phyloP scores from a whole-genome alignment of 106 monocot genomes.

The Dactylorhiza incarnata region DNA sequence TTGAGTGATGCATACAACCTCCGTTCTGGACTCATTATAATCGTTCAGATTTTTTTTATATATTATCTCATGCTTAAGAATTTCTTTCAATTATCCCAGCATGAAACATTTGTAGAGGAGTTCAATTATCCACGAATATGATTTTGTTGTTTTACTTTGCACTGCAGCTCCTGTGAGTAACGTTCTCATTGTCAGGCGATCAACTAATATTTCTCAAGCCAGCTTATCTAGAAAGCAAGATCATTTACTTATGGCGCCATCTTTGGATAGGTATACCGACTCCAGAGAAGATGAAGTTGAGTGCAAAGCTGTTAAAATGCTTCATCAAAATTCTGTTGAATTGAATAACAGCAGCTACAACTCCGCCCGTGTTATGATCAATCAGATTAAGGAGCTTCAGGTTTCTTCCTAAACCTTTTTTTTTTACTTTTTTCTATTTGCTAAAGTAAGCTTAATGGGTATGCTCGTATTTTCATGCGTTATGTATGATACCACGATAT shows the following conservation, averaged over 20 bases:
- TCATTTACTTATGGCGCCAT: conserved; percentile 29
- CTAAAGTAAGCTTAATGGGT: background rate
- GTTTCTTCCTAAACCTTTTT: conserved; percentile 17
- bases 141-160: conserved; percentile 3
- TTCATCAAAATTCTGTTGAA: conserved; percentile 15
- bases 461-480: no score
- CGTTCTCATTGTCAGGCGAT: conserved; percentile 49
- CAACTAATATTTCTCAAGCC: conserved; percentile 12
- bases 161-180: conserved; percentile 67
- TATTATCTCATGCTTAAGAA: background rate
- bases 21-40: background rate
- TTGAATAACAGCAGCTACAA: conserved; percentile 22
- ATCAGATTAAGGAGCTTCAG: conserved; percentile 68
- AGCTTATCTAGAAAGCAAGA: conserved; percentile 25
- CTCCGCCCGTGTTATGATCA: conserved; percentile 42
- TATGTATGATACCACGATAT: no score
- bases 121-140: background rate
- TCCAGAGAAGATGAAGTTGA: conserved; percentile 29
- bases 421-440: background rate
- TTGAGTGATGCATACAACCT: background rate
- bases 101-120: background rate
- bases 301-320: conserved; percentile 20
- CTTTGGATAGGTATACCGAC: conserved; percentile 47
- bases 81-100: background rate
- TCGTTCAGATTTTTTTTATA: background rate